Evolutionary conservation across 1,284 basidiomycete species (phyloP), one percentile per base, ranked within the genome.

Genomic region (Leccinum fuscescens): DNA sequence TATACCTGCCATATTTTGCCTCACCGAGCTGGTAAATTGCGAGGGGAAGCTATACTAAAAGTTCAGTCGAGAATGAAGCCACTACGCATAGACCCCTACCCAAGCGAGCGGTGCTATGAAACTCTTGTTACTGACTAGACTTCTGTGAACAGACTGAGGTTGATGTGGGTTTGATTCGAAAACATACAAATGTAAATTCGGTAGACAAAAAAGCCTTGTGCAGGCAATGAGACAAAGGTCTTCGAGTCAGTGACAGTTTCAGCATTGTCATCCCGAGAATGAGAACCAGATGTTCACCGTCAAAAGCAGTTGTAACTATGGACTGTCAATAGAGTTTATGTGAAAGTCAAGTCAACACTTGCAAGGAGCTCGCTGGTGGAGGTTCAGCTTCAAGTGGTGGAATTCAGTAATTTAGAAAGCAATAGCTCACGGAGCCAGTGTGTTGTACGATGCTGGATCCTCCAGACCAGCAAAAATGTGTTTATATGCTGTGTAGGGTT

Each of bases 141-240:
- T 11, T 8, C 9, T n/a, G 17, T 57, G 31, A 57, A 48, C 33
- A n/a, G 0, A 0, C 14, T 4, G 3, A 1, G 20, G 31, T 0
- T 1, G 3, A 17, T 35, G 14, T 5, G 54, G 17, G 6, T 12
- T 9, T 5, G 7, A 3, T 15, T 2, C 6, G 9, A 8, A 44
- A 8, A 48, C 57, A 7, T 22, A 58, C 57, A 58, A 29, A 35
- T 46, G 31, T 46, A 46, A 17, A 46, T 46, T 20, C 44, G 44
- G 44, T 22, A 20, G 17, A 46, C 44, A 17, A 46, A 58, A 37
- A 57, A 58, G 2, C 57, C 57, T 56, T 58, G 57, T n/a, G 57
- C 35, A 22, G 54, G 37, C 8, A 58, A 4, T 27, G 57, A 37
- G 22, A 56, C 57, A 6, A 22, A 22, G 20, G 42, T 44, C 57